Evolutionary conservation across 192 early-diverging fungal genomes (phyloP).

Genomic region (Rhizophagus clarus): DNA sequence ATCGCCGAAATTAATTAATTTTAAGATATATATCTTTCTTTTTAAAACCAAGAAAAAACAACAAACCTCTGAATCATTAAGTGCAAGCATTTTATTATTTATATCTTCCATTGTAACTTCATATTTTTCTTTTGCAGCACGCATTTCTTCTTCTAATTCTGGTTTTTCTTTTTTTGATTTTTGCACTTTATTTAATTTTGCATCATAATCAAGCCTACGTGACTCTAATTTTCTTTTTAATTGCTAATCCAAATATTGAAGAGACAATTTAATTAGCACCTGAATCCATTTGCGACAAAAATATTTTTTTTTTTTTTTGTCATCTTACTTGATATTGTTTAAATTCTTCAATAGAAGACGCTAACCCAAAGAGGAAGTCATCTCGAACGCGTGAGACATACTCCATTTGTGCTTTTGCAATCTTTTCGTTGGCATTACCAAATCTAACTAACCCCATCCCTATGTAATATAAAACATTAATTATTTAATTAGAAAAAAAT

Average conservation of each 20-base stretch:
- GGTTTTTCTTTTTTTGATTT: conserved; percentile 90
- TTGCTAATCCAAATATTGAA: conserved; percentile 43
- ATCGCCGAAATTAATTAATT: neutral
- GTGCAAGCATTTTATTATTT: conserved; percentile 73
- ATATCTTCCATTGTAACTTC: conserved; percentile 86
- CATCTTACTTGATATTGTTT: conserved; percentile 54
- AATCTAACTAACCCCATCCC: conserved; percentile 53
- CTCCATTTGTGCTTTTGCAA: conserved; percentile 51
- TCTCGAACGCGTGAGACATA: conserved; percentile 43
- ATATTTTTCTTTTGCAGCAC: conserved; percentile 88
- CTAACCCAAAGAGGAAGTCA: conserved; percentile 42
- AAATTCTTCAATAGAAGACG: conserved; percentile 48
- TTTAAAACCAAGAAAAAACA: conserved; percentile 36
- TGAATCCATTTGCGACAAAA: neutral
- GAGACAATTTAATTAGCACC: neutral
- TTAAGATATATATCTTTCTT: neutral
- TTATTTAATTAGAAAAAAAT: conserved; percentile 18
- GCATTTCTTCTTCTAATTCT: conserved; percentile 89
- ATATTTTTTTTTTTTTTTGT: conserved; percentile 38
- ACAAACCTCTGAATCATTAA: conserved; percentile 84
- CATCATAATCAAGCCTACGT: conserved; percentile 90
- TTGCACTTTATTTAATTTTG: conserved; percentile 85
- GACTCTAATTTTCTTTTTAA: conserved; percentile 87
- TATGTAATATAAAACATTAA: conserved; percentile 27
- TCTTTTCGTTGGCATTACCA: conserved; percentile 49